Percentiles rank a stretch among this genome's conserved stretches.
phyloP scores from a whole-genome alignment of 768 basidiomycete species.

The Suillus plorans region DNA sequence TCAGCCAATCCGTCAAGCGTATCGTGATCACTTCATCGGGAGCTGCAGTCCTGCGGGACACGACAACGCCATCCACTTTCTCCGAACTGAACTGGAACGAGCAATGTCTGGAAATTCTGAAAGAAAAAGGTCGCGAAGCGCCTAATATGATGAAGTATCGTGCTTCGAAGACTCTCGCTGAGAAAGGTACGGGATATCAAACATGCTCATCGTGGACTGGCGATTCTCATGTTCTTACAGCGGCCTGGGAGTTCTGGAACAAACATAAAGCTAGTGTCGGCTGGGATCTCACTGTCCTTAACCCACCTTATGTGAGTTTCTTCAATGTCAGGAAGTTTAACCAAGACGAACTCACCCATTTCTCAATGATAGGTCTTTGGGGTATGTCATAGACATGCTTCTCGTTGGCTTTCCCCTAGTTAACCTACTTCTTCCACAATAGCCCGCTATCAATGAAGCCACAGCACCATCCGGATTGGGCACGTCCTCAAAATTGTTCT shows the following conservation, averaged over 20 bases:
- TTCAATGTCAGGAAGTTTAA: background rate
- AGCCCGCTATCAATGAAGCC: constrained; percentile 47
- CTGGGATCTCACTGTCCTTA: constrained; percentile 41
- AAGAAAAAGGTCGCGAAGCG: constrained; percentile 48
- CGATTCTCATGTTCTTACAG: constrained; percentile 16
- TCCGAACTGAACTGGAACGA: constrained; percentile 65
- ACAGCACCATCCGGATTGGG: constrained; percentile 35
- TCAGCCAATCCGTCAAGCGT: constrained; percentile 53
- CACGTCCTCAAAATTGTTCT: constrained; percentile 37
- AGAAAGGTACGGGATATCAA: constrained; percentile 41
- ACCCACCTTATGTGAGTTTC: constrained; percentile 38
- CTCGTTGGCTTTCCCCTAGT: background rate
- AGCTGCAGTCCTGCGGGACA: constrained; percentile 42
- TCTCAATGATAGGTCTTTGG: constrained; percentile 25
- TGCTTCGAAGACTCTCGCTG: constrained; percentile 65
- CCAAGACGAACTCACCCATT: background rate
- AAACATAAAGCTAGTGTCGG: constrained; percentile 31
- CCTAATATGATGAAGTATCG: constrained; percentile 42
- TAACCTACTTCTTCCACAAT: background rate
- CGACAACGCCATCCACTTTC: constrained; percentile 30
- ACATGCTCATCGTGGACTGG: background rate
- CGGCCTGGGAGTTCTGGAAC: constrained; percentile 49
- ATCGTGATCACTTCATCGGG: constrained; percentile 68
- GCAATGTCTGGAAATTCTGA: constrained; percentile 35
- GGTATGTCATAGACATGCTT: constrained; percentile 13